Evolutionary conservation across 1,139 yeast genomes (phyloP), one percentile per base, ranked within the genome.

Genomic region (Yamadazyma aaseri): DNA sequence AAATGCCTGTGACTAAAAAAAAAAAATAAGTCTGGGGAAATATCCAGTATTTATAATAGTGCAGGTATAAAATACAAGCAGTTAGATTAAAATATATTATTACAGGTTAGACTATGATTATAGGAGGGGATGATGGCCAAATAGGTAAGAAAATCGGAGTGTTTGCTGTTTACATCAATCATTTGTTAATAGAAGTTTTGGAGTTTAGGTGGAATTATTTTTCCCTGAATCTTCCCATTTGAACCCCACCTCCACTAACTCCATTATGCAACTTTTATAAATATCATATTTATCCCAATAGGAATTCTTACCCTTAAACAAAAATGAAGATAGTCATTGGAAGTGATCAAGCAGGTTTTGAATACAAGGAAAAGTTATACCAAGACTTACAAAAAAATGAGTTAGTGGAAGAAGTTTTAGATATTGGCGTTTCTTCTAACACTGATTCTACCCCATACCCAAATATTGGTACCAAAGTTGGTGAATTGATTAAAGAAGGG

Each of bases 321-420:
- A 41, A 28, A 22, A 40, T 50, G 45, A 60, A 52, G 39, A 45
- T 68, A 16, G 61, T 65, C 9, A 49, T 69, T 29, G 75, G 72
- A 6, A 47, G 65, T 41, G 75, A 69, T 46, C 65, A 64, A 39
- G 75, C 75, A 10, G 75, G 75, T 14, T 64, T 51, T 32, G 68
- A 62, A 33, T 69, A 69, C 50, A 69, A 68, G 42, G 61, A 62
- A 34, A 54, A 53, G 20, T 51, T 69, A 41, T 55, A 60, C 21
- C 49, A 56, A 35, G 72, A 65, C 35, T 53, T 69, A 20, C 53
- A 57, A 31, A 42, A 48, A 17, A 50, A 53, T 32, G 50, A 53
- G 4, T 36, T 42, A n/a, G 65, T 69, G n/a, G 51, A 48, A 13
- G 42, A 49, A 12, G 67, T 69, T 11, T 51, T 56, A 31, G 73